Conservation (phyloP, 2,329 filamentous ascomycete genomes). For the Scleromitrula shiraiana region DNA sequence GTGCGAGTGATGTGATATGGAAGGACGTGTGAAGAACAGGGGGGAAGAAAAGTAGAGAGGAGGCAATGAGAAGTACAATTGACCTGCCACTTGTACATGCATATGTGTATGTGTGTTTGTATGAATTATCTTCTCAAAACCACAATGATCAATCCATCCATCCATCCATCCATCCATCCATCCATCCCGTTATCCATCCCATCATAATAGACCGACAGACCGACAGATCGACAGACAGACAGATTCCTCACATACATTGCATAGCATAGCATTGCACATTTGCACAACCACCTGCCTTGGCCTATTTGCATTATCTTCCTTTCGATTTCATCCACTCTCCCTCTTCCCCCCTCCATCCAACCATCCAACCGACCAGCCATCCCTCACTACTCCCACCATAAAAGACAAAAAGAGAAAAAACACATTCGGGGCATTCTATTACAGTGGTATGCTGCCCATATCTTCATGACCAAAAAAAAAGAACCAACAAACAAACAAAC, state of each 20-base stretch:
- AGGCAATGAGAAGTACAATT: conserved; percentile 1
- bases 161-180: too few relatives aligned
- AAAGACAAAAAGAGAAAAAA: conserved; percentile 8
- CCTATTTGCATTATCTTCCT: neutral
- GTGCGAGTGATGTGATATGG: too few relatives aligned
- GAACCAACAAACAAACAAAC: too few relatives aligned
- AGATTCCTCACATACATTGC: too few relatives aligned
- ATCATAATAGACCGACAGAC: too few relatives aligned
- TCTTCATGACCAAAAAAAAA: conserved; percentile 12
- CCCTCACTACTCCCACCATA: neutral
- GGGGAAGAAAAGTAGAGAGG: neutral
- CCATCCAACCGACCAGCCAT: neutral
- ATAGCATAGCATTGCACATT: too few relatives aligned
- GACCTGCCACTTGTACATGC: neutral
- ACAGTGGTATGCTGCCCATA: conserved; percentile 18
- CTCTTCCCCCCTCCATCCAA: too few relatives aligned
- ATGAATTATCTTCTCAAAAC: neutral
- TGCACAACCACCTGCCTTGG: conserved; percentile 7
- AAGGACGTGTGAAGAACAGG: neutral
- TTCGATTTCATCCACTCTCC: too few relatives aligned
- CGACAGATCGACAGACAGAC: too few relatives aligned
- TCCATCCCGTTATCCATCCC: neutral
- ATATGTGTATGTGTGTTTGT: too few relatives aligned
- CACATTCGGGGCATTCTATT: conserved; percentile 24
- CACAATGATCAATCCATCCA: neutral